Base-by-base conservation (phyloP, 805 yeast species). In the Grigorovia humatica region DNA sequence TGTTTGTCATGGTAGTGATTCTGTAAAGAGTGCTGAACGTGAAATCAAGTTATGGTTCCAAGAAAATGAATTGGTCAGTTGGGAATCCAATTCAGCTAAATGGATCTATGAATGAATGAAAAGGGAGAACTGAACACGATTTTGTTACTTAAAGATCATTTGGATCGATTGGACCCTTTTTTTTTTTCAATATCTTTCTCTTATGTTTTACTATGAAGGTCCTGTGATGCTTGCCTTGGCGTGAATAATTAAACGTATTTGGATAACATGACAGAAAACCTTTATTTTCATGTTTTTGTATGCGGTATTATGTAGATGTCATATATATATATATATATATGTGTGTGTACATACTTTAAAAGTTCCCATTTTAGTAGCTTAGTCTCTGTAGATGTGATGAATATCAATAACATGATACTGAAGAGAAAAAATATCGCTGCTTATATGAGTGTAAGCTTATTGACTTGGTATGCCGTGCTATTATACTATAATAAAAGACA, bases 1-100 rank as follows among this genome's bases (percentile, higher is more conserved):
- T 82, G 96, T 93, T 69, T 80, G 86, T 73, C 99, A 93, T 82
- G 99, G 99, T 74, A 91, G 98, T 63, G 99, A 93, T 82, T 89
- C 98, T 59, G 99, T 93, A 68, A 99, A 91, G 78, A 78, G 84
- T 64, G 99, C 99, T 68, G 75, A 88, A 74, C 87, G 86, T 81
- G 99, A 93, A 82, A 93, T 93, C 64, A 83, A 70, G 63, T 80
- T 93, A 69, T 93, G 99, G 99, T 93, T 93, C 90, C 88, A 88
- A 84, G 79, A 83, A 74, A 96, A 89, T 74, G 99, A 93, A 80
- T 77, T 93, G 67, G 86, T 83, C 68, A 87, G 84, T 66, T 93
- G 89, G 93, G 85, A 84, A 75, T 83, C 91, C 61, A 80, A 95
- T 71, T 70, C 81, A 74, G 74, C 77, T 77, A 79, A 81, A 60